These are phyloP conservation scores for Clarireedia sp. DNA, from an alignment of 2,329 filamentous ascomycete genomes.

Conservation along the genomic window DNA sequence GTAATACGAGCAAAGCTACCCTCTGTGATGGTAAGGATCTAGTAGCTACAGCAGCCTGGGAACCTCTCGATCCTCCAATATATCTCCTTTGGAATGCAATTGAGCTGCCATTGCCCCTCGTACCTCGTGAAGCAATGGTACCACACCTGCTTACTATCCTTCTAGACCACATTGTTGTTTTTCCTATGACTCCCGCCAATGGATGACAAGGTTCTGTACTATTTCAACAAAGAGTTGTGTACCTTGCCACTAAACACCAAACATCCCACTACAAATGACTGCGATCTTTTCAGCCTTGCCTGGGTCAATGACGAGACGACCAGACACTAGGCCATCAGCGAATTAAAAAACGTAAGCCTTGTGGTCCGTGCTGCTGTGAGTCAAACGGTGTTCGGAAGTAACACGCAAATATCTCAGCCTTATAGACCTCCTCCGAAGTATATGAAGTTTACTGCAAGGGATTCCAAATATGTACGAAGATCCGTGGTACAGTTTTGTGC, in stretches of 20 bases:
- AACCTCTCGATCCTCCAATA: slow-evolving; percentile 13
- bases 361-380: slow-evolving; percentile 1
- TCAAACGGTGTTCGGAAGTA: background rate
- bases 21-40: slow-evolving; percentile 8
- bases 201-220: background rate
- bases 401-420: slow-evolving; percentile 7
- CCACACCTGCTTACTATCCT: slow-evolving; percentile 10
- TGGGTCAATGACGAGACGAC: slow-evolving; percentile 7
- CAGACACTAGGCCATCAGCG: background rate
- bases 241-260: background rate
- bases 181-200: background rate
- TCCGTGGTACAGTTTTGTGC: slow-evolving; percentile 73
- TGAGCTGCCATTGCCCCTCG: slow-evolving; percentile 9
- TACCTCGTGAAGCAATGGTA: background rate
- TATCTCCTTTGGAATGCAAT: slow-evolving; percentile 16
- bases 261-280: background rate
- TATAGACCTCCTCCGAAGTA: background rate
- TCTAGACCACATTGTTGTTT: slow-evolving; percentile 18
- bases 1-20: slow-evolving; percentile 18
- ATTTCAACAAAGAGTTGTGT: background rate
- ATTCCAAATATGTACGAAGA: slow-evolving; percentile 64
- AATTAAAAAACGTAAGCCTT: background rate
- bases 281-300: slow-evolving; percentile 8
- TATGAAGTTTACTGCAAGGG: background rate
- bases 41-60: slow-evolving; percentile 14